phyloP scores from a whole-genome alignment of 192 early-diverging fungal species.

The Entomortierella chlamydospora region DNA sequence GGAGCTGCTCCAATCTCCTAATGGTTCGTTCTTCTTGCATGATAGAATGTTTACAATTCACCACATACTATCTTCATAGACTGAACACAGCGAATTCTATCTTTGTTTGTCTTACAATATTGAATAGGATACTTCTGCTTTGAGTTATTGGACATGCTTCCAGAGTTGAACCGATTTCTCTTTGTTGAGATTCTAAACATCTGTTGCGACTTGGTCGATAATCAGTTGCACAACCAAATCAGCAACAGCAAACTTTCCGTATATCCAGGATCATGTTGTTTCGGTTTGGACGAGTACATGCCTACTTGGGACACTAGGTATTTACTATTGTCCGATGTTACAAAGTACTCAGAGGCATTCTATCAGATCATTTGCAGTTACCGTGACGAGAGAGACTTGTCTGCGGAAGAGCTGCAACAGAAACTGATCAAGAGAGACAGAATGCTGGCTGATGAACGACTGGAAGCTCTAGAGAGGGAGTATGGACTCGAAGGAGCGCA shows the following conservation, averaged over 20 bases:
- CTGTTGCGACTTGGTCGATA: constrained; percentile 41
- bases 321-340: constrained; percentile 17
- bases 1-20: constrained; percentile 43
- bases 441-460: constrained; percentile 28
- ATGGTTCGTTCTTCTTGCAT: constrained; percentile 23
- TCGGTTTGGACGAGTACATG: constrained; percentile 49
- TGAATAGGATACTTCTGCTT: constrained; percentile 40
- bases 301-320: constrained; percentile 51
- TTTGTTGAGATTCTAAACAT: constrained; percentile 51
- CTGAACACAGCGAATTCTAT: too few relatives aligned
- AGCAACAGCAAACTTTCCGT: constrained; percentile 37
- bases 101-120: too few relatives aligned
- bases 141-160: constrained; percentile 30
- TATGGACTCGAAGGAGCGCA: constrained; percentile 35
- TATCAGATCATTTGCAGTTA: constrained; percentile 44
- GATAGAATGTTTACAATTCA: too few relatives aligned
- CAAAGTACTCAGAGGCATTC: constrained; percentile 29
- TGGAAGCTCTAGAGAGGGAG: constrained; percentile 13
- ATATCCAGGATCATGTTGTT: constrained; percentile 47
- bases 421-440: constrained; percentile 13
- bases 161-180: constrained; percentile 45
- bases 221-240: constrained; percentile 25
- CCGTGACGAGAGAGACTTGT: constrained; percentile 37
- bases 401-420: constrained; percentile 28
- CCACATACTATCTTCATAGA: too few relatives aligned